Evolutionary conservation across 139 green algal species (phyloP), one percentile per base, ranked within the genome.

Genomic region (Haematococcus sp.): DNA sequence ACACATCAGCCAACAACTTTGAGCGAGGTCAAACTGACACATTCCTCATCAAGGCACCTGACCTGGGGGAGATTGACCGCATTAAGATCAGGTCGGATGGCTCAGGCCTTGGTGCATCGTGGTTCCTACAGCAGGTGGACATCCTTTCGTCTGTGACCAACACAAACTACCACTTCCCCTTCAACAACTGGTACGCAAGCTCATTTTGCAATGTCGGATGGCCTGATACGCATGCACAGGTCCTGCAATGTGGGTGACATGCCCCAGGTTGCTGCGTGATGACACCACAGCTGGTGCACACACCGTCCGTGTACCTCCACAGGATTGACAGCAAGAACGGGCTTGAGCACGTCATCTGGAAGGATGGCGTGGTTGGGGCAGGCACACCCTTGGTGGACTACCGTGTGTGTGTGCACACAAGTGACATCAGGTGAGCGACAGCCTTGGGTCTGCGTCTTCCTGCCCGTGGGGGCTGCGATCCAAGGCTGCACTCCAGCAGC

Each of bases 311-410:
- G 5, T 35, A 40, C 3, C 28, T 65, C 19, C 11, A 23, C 65
- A 58, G n/a, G 65, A 49, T 84, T 20, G 80, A 86, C 71, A 33
- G 74, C 4, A 82, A 86, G 43, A 32, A 86, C 27, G 80, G 80
- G 0, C 71, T 86, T 25, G 75, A 82, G 35, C 80, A 86, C 67
- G 28, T 51, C 52, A 86, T 86, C 52, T 80, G 69, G 51, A 34
- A 60, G 5, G 80, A 86, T 54, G 80, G 80, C 7, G 54, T 61
- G 2, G 16, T 60, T 22, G 75, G 72, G 2, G 28, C 35, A n/a
- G 69, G 35, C 35, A 23, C 68, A 0, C 56, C 73, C 59, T 63
- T 76, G 33, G 58, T 82, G 19, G 75, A 82, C 11, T 86, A 83
- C 55, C 54, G 63, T 0, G 32, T 86, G 13, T 61, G 52, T 15